phyloP scores from a whole-genome alignment of 768 basidiomycete genomes.

The Panaeolus papilionaceus region DNA sequence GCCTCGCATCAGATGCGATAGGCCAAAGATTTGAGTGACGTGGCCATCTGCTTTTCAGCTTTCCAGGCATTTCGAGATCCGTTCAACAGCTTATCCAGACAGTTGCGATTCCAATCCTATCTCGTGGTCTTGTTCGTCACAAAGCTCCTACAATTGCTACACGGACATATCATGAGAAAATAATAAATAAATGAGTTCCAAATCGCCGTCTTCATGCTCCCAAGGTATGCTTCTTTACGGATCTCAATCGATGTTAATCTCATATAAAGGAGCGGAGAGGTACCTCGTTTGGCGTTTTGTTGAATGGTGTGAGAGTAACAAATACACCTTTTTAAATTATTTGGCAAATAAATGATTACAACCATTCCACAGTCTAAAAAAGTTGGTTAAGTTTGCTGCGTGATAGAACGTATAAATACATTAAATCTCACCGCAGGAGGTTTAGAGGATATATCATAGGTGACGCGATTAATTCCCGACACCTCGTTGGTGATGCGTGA shows the following conservation, averaged over 20 bases:
- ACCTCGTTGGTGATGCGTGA: slow-evolving; percentile 99
- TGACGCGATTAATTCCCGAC: slow-evolving; percentile 93
- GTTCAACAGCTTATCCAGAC: background rate
- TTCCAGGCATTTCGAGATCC: background rate
- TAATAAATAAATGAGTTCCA: background rate
- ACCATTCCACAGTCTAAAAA: slow-evolving; percentile 56
- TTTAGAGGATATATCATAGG: slow-evolving; percentile 96
- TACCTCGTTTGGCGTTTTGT: background rate
- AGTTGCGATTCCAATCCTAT: background rate
- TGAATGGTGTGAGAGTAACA: background rate
- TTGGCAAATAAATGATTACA: slow-evolving; percentile 33
- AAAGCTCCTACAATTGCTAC: background rate
- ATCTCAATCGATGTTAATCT: slow-evolving; percentile 14
- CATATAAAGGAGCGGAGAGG: background rate
- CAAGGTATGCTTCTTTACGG: slow-evolving; percentile 12
- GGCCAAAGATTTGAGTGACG: background rate
- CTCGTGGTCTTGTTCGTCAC: background rate
- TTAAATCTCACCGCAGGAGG: slow-evolving; percentile 80
- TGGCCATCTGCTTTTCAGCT: background rate
- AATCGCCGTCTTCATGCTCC: background rate
- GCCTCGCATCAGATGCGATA: slow-evolving; percentile 10
- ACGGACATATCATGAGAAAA: slow-evolving; percentile 10
- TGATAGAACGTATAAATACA: slow-evolving; percentile 15
- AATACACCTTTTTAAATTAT: slow-evolving; percentile 7
- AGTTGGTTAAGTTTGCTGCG: slow-evolving; percentile 20